Evolutionary conservation across 768 basidiomycete species (phyloP), one percentile per base, ranked within the genome.

Genomic region (Rhodotorula sphaerocarpa): DNA sequence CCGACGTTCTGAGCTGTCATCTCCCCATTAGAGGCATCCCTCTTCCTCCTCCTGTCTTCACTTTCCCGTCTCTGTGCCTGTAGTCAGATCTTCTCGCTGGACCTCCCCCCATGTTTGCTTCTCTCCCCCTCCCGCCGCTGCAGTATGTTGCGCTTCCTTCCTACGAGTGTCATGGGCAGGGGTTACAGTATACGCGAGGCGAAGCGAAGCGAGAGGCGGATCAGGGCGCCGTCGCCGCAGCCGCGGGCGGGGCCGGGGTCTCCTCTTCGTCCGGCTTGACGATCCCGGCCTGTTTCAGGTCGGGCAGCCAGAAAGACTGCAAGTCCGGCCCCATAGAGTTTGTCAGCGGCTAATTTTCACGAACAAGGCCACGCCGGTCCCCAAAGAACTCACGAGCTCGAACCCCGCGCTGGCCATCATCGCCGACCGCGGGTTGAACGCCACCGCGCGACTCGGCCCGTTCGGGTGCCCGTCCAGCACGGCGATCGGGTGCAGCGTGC

Each of bases 351-450:
- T n/a, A n/a, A n/a, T n/a, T n/a, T n/a, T n/a, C n/a, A n/a, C n/a
- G n/a, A n/a, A n/a, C n/a, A n/a, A n/a, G n/a, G n/a, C n/a, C n/a
- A n/a, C n/a, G n/a, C n/a, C n/a, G n/a, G n/a, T n/a, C n/a, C n/a
- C n/a, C n/a, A n/a, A 45, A 46, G 41, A 61, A 76, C 77, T 67
- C 68, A 91, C 92, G 78, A 95, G 73, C 73, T 92, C 89, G 14
- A 70, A 67, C 1, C 74, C 75, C 3, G 67, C 76, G 2, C 70
- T 83, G 61, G 82, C 84, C 79, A 96, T 80, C 90, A 96, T 93
- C 34, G 86, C 85, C 63, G 82, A 80, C 60, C 88, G 82, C 12
- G 92, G 91, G 74, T 95, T 97, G 74, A 92, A 93, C 70, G 79
- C 83, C 4, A 95, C 87, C 61, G 88, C 90, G 73, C 95, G 79